Evolutionary conservation across 2,329 filamentous ascomycete species (phyloP), one percentile per base, ranked within the genome.

Genomic region (Dactylellina haptotyla): DNA sequence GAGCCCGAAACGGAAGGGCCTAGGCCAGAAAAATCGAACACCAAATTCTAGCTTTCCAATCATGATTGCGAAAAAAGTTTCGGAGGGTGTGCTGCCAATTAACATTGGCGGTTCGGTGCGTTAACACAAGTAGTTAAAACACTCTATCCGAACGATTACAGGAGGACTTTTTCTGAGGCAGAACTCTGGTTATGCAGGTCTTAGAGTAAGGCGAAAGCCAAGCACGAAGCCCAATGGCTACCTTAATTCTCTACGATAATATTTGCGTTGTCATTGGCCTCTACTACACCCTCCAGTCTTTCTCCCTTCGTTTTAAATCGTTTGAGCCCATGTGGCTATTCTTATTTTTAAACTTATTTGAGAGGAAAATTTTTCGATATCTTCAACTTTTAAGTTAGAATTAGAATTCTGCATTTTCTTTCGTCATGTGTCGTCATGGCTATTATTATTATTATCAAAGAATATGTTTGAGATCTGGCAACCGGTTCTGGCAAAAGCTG

Each of bases 11-110:
- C 53, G 58, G 67, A 72, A 72, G 46, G 53, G 67, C 61, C 67
- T 65, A 50, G 67, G 41, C 56, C 30, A 57, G 58, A 34, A 63
- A 41, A 26, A 50, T 54, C 64, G 34, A 51, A 32, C 39, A 71
- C 4, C 41, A 12, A 18, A 18, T 46, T 20, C 18, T 18, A 50
- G 34, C 56, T 46, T 62, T 62, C 66, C 58, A 57, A 71, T 71
- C 66, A 63, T n/a, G 58, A 57, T 32, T 62, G 20, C 14, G 32
- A 30, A 25, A 25, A 56, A 5, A 25, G 8, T 18, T 9, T 12
- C 41, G 28, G 66, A 71, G 58, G 66, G 66, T 63, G 66, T 63
- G 58, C 41, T 71, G 66, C 50, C 34, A 57, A 71, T 43, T 18
- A 32, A 10, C 34, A 28, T 28, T 12, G 18, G 16, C 26, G 30